phyloP scores from a whole-genome alignment of 2,329 filamentous ascomycete genomes.

The Zalaria sp. region DNA sequence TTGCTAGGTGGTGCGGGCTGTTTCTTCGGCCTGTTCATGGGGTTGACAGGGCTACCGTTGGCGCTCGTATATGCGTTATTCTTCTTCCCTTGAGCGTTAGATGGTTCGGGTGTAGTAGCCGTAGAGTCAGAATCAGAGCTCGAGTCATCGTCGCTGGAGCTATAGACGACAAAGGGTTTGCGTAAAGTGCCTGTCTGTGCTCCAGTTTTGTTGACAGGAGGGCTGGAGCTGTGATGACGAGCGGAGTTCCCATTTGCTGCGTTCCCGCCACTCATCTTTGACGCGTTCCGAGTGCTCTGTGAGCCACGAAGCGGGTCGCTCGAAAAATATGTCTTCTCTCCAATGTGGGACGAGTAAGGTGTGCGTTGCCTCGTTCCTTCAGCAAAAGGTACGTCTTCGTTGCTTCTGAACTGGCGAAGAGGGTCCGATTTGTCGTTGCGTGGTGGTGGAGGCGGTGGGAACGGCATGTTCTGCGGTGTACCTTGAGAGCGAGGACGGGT shows the following conservation, averaged over 20 bases:
- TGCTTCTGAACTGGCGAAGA: conserved; percentile 19
- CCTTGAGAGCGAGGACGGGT: conserved; percentile 4
- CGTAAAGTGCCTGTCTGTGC: conserved; percentile 3
- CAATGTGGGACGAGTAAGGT: conserved; percentile 38
- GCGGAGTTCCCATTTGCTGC: conserved; percentile 7
- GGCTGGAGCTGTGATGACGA: not conserved
- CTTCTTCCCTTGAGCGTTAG: conserved; percentile 3
- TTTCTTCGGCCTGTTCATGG: conserved; percentile 13
- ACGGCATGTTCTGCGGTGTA: not conserved
- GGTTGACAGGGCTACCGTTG: not conserved
- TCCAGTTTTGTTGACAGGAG: not conserved
- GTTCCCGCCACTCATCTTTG: conserved; percentile 7
- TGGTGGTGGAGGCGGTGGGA: conserved; percentile 4
- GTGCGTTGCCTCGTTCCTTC: conserved; percentile 36
- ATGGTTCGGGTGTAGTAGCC: conserved; percentile 2
- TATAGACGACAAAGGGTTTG: conserved; percentile 11
- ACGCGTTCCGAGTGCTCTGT: conserved; percentile 34
- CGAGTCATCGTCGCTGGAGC: conserved; percentile 10
- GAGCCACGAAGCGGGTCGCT: conserved; percentile 37
- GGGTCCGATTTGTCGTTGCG: conserved; percentile 16
- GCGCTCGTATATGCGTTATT: conserved; percentile 5
- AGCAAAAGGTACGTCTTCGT: conserved; percentile 26
- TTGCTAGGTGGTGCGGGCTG: conserved; percentile 16
- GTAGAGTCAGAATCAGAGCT: conserved; percentile 6
- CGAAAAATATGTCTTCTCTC: conserved; percentile 43